phyloP scores from a whole-genome alignment of 2,329 filamentous ascomycete species.

The Huntiella bhutanensis region DNA sequence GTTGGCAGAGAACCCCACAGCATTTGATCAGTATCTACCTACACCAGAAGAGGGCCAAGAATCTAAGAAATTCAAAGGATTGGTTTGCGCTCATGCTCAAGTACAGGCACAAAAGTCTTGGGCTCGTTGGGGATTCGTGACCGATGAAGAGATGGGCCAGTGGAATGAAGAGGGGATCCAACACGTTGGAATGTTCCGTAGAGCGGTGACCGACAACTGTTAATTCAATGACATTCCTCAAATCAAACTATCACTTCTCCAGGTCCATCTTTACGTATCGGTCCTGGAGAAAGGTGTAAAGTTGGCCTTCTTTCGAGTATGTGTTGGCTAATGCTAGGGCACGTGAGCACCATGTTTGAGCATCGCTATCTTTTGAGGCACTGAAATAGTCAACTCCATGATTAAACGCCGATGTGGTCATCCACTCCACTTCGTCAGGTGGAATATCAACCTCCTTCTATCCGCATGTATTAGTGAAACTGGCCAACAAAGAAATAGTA shows the following conservation, averaged over 20 bases:
- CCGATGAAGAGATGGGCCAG: slow-evolving; percentile 52
- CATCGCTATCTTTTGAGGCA: slow-evolving; percentile 31
- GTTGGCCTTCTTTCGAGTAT: slow-evolving; percentile 31
- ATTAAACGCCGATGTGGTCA: slow-evolving; percentile 52
- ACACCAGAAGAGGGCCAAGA: slow-evolving; percentile 26
- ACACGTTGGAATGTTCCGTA: slow-evolving; percentile 65
- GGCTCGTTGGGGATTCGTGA: slow-evolving; percentile 50
- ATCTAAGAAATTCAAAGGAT: slow-evolving; percentile 36
- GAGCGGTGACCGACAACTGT: slow-evolving; percentile 13
- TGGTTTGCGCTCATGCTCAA: slow-evolving; percentile 68
- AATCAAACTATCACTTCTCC: slow-evolving; percentile 2
- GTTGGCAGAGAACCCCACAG: slow-evolving; percentile 39
- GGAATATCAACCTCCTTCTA: slow-evolving; percentile 30
- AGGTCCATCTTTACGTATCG: slow-evolving; percentile 24
- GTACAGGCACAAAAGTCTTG: slow-evolving; percentile 44
- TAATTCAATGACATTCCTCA: not conserved
- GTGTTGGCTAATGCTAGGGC: slow-evolving; percentile 43
- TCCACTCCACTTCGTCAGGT: slow-evolving; percentile 52
- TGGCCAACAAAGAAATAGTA: not conserved
- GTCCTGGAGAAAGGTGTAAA: slow-evolving; percentile 26
- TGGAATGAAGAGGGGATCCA: slow-evolving; percentile 75
- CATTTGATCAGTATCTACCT: slow-evolving; percentile 20
- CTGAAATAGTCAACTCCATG: slow-evolving; percentile 48
- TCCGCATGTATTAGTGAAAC: slow-evolving; percentile 5
- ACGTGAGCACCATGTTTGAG: slow-evolving; percentile 41